Evolutionary conservation across 331 rosid species (phyloP).

Genomic region (Saraca asoca): DNA sequence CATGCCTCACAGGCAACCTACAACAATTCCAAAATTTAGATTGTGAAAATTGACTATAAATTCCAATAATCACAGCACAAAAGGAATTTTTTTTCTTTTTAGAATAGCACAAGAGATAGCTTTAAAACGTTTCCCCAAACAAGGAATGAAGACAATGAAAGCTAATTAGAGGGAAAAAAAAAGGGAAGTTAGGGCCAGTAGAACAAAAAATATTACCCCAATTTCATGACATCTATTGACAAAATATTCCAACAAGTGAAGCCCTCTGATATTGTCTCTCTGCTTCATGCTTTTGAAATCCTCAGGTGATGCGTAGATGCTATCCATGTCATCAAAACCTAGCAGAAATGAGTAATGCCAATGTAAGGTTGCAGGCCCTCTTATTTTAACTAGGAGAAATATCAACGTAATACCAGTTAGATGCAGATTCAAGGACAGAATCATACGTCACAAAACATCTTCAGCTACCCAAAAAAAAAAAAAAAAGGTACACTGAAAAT

Average conservation of each 20-base stretch:
- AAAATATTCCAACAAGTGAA: constrained; percentile 77
- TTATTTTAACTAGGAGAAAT: neutral
- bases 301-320: constrained; percentile 79
- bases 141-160: neutral
- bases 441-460: neutral
- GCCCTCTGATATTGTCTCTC: constrained; percentile 63
- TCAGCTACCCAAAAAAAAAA: too few species aligned
- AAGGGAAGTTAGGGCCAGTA: neutral
- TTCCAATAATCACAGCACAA: neutral
- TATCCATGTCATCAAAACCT: constrained; percentile 86
- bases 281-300: constrained; percentile 64
- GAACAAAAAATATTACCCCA: constrained; percentile 59
- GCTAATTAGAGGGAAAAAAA: neutral
- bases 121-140: too few species aligned
- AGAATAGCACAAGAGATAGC: too few species aligned
- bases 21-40: constrained; percentile 13
- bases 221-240: constrained; percentile 78
- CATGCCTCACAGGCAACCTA: constrained; percentile 85
- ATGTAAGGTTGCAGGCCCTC: constrained; percentile 17
- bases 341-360: constrained; percentile 29
- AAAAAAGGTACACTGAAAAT: too few species aligned
- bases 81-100: too few species aligned
- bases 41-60: neutral
- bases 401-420: neutral
- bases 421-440: constrained; percentile 1